Evolutionary conservation across 164 flowering plant species (phyloP).

Genomic region (Vitis riparia): DNA sequence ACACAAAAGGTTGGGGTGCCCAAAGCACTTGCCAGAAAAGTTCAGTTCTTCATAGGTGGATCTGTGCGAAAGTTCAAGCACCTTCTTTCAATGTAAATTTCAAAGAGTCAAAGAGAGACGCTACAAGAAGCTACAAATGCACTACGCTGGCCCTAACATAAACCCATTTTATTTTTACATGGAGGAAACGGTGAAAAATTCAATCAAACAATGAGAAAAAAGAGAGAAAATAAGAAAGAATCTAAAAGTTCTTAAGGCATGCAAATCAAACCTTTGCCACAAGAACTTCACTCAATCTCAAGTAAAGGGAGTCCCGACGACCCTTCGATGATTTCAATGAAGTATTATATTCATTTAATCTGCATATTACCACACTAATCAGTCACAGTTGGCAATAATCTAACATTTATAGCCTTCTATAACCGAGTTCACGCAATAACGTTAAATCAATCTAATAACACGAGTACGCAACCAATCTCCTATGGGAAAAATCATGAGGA

Average conservation of each 20-base stretch:
- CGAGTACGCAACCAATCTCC: neutral
- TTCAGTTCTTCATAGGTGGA: no score
- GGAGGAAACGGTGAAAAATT: neutral
- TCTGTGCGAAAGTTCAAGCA: no score
- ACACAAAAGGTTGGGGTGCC: no score
- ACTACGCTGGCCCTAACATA: no score
- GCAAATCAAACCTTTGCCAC: constrained; percentile 63
- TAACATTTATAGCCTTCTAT: neutral
- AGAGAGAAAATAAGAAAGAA: neutral
- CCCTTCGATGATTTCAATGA: constrained; percentile 57
- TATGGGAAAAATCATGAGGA: no score
- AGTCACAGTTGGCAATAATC: neutral
- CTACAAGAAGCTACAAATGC: no score
- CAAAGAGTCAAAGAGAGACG: no score
- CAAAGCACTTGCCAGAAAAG: no score
- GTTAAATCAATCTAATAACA: no score
- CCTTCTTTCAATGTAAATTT: no score
- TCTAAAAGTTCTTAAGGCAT: neutral
- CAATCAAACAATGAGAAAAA: neutral
- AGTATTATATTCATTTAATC: constrained; percentile 64
- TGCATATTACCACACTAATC: constrained; percentile 24
- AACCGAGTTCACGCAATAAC: no score
- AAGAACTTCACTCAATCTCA: constrained; percentile 61
- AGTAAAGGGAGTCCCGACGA: constrained; percentile 59
- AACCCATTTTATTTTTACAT: no score